Evolutionary conservation across 1,139 yeast species (phyloP).

Genomic region (Nakaseomyces delphensis): DNA sequence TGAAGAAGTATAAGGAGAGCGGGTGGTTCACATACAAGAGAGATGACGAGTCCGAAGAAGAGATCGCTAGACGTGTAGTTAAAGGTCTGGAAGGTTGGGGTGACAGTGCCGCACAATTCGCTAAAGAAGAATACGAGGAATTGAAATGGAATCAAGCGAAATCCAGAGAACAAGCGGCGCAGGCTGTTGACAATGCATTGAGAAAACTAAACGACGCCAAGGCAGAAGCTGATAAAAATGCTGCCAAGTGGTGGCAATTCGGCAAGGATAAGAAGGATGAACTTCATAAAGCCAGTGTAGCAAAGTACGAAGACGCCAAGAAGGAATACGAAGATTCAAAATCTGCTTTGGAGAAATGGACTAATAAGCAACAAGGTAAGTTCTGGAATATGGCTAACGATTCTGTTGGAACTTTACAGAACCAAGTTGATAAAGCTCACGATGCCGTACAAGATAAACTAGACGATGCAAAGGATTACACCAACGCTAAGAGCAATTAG

Average conservation of each 20-base stretch:
- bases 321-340: conserved; percentile 29
- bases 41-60: conserved; percentile 20
- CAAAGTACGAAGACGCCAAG: conserved; percentile 30
- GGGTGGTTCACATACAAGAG: conserved; percentile 24
- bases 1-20: conserved; percentile 20
- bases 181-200: conserved; percentile 16
- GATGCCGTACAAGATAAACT: conserved; percentile 4
- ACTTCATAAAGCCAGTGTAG: conserved; percentile 26
- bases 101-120: conserved; percentile 36
- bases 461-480: conserved; percentile 1
- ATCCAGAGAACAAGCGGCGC: conserved; percentile 13
- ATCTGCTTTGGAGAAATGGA: conserved; percentile 24
- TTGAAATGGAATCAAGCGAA: conserved; percentile 15
- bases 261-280: conserved; percentile 19
- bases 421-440: conserved; percentile 5
- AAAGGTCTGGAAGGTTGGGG: conserved; percentile 40
- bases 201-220: conserved; percentile 30
- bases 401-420: neutral
- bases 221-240: conserved; percentile 25
- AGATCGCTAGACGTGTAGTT: conserved; percentile 30
- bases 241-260: conserved; percentile 30
- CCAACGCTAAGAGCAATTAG: conserved; percentile 1
- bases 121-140: conserved; percentile 36
- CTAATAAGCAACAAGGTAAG: conserved; percentile 21
- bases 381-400: conserved; percentile 20